phyloP scores from a whole-genome alignment of 805 yeast species.

The Nakazawaea holstii region DNA sequence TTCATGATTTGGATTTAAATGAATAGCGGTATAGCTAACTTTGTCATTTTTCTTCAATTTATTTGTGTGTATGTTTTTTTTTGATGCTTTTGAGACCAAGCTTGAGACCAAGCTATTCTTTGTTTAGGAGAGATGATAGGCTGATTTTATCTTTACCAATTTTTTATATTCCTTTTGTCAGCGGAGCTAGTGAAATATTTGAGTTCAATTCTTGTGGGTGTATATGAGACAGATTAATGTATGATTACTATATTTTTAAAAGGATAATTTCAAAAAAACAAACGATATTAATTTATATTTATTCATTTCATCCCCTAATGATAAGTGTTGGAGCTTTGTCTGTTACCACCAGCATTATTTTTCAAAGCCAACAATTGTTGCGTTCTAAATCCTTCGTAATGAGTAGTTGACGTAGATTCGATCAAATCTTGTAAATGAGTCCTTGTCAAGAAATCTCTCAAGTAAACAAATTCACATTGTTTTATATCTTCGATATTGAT shows the following conservation, averaged over 20 bases:
- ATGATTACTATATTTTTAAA: too few species aligned
- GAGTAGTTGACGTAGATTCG: constrained; percentile 82
- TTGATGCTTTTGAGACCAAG: too few species aligned
- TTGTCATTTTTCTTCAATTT: too few species aligned
- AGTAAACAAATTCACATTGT: constrained; percentile 93
- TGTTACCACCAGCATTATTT: constrained; percentile 63
- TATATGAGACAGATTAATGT: too few species aligned
- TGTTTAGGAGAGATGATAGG: too few species aligned
- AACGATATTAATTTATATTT: background rate
- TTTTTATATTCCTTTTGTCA: too few species aligned
- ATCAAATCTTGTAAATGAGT: constrained; percentile 94
- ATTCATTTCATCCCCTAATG: background rate
- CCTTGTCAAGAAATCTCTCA: constrained; percentile 90
- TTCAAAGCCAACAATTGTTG: constrained; percentile 91
- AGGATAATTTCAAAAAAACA: too few species aligned
- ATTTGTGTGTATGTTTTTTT: too few species aligned
- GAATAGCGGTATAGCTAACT: too few species aligned
- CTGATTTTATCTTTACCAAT: too few species aligned
- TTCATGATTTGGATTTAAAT: constrained; percentile 13
- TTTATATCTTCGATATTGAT: constrained; percentile 90
- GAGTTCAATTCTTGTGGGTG: too few species aligned
- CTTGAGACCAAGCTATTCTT: background rate
- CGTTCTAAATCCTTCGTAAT: constrained; percentile 89
- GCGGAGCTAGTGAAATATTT: too few species aligned
- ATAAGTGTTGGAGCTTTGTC: constrained; percentile 20